Evolutionary conservation across 1,284 basidiomycete genomes (phyloP).

Genomic region (Cerrena zonata): DNA sequence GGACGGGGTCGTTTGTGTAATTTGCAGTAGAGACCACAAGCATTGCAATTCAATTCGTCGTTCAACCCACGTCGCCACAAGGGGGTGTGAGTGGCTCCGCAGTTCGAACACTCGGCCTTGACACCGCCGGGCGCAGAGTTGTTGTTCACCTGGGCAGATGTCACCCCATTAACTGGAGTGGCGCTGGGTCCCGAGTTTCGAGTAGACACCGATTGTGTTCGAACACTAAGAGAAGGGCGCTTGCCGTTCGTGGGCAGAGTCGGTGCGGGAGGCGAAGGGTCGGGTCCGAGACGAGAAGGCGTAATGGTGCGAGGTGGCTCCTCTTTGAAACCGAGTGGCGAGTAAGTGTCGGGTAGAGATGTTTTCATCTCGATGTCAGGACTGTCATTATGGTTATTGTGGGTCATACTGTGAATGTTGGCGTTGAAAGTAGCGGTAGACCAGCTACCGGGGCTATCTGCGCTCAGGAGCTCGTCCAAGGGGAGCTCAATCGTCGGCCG

Average conservation of each 20-base stretch:
- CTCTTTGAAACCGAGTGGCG: constrained; percentile 13
- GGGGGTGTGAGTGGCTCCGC: constrained; percentile 77
- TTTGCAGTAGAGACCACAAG: constrained; percentile 76
- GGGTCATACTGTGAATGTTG: constrained; percentile 3
- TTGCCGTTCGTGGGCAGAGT: constrained; percentile 37
- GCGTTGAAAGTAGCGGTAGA: constrained; percentile 20
- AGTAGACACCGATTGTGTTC: constrained; percentile 36
- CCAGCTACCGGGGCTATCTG: constrained; percentile 33
- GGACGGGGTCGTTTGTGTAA: constrained; percentile 79
- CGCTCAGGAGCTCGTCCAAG: constrained; percentile 66
- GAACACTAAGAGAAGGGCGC: constrained; percentile 54
- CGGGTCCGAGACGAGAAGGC: constrained; percentile 46
- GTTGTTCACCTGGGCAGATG: constrained; percentile 31
- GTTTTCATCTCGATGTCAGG: constrained; percentile 31
- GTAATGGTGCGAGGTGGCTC: constrained; percentile 45
- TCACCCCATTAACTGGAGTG: constrained; percentile 49
- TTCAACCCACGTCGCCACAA: constrained; percentile 77
- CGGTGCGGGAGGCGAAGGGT: constrained; percentile 36
- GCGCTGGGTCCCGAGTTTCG: constrained; percentile 57
- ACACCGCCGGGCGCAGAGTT: constrained; percentile 65
- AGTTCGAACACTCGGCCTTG: constrained; percentile 79
- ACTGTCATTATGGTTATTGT: constrained; percentile 13
- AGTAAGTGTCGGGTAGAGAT: constrained; percentile 23
- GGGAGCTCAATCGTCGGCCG: constrained; percentile 77
- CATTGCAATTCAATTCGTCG: constrained; percentile 80